These are phyloP conservation scores for Coniochaeta pulveracea DNA, from an alignment of 2,329 filamentous ascomycete species.

Conservation along the genomic window DNA sequence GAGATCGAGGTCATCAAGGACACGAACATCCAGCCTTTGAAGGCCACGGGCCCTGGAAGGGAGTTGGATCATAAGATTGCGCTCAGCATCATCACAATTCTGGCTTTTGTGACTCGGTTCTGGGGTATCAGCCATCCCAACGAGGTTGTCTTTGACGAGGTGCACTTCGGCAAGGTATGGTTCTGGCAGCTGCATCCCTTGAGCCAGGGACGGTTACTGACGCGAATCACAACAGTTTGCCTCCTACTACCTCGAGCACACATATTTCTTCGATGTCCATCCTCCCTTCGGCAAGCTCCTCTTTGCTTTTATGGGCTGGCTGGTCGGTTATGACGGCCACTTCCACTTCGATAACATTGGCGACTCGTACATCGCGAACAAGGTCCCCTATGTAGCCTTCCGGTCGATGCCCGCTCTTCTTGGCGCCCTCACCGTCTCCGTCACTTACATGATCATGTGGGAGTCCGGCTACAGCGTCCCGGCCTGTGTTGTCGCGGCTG, in stretches of 20 bases:
- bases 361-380: slow-evolving; percentile 94
- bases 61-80: slow-evolving; percentile 80
- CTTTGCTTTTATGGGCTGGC: slow-evolving; percentile 93
- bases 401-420: slow-evolving; percentile 86
- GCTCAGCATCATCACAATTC: slow-evolving; percentile 61
- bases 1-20: slow-evolving; percentile 29
- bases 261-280: slow-evolving; percentile 99
- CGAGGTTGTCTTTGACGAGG: slow-evolving; percentile 97
- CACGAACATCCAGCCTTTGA: slow-evolving; percentile 34
- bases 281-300: slow-evolving; percentile 97
- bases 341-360: slow-evolving; percentile 99
- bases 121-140: slow-evolving; percentile 93
- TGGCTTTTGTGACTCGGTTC: slow-evolving; percentile 88
- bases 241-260: slow-evolving; percentile 82
- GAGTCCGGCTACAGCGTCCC: slow-evolving; percentile 96
- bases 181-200: neutral
- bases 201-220: slow-evolving; percentile 6
- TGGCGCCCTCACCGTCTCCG: slow-evolving; percentile 86
- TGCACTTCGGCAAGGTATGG: slow-evolving; percentile 96
- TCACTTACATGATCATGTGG: slow-evolving; percentile 98
- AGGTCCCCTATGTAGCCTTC: slow-evolving; percentile 94
- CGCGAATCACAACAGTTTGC: slow-evolving; percentile 40
- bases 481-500: slow-evolving; percentile 76
- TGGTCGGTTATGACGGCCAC: slow-evolving; percentile 91
- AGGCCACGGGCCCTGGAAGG: slow-evolving; percentile 24